Base-by-base conservation (phyloP, 2,329 filamentous ascomycete species). In the Penicillium sp. region DNA sequence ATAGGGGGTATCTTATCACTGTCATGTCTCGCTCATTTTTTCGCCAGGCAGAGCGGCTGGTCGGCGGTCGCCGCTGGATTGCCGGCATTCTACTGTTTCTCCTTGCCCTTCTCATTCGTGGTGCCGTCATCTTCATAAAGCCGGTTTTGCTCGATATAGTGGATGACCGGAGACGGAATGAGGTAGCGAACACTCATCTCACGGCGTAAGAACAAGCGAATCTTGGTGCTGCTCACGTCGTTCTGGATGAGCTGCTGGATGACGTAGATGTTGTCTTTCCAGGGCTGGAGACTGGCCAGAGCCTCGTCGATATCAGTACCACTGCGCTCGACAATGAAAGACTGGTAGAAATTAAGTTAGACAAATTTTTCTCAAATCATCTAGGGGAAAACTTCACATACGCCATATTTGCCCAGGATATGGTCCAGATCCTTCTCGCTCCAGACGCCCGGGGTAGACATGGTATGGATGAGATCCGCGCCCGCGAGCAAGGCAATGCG, bases 231-330 rank as follows among this genome's bases (percentile, higher is more conserved):
- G 66, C 88, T 91, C 56, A 94, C 87, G 65, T 94, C 89, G 72
- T 93, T 93, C 61, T 90, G 87, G 45, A 96, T 92, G 48, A 96
- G 83, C 73, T 96, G 91, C 52, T 90, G 89, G 59, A 96, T 93
- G 50, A 96, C 89, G 68, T 91, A 87, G 57, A 96, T 88, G 64
- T 96, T 94, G 65, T 92, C 85, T 67, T 91, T 87, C 84, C 89
- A 97, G 56, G 86, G 84, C 69, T 91, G 87, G 43, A 96, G 79
- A 40, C 85, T 88, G n/a, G 88, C 87, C 42, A 96, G 81, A 2
- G 92, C 92, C 68, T 95, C 90, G 59, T 96, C 90, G 46, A 95
- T 89, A 67, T 96, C 91, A 19, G 91, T 96, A 39, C 92, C 92
- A 36, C 87, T 87, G 56, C 93, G 86, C 79, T 97, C 90, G n/a